Conservation (phyloP, 441 rosid species). For the Gossypium schwendimanii region DNA sequence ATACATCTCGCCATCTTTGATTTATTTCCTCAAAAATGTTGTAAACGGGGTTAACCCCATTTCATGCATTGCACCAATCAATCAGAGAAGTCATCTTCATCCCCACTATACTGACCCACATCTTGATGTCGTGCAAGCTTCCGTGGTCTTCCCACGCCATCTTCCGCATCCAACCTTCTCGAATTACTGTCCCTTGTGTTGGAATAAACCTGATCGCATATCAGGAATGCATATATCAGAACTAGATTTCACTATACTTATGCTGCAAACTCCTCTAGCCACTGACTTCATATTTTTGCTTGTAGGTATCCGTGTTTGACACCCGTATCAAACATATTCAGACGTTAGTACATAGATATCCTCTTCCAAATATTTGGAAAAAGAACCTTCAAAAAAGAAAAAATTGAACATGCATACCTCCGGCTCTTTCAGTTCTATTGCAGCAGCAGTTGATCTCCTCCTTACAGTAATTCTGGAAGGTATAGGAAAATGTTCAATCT, state of each 20-base stretch:
- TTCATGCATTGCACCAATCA: constrained; percentile 23
- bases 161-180: constrained; percentile 50
- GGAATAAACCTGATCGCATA: constrained; percentile 41
- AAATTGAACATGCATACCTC: background rate
- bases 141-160: constrained; percentile 40
- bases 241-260: background rate
- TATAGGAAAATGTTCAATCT: constrained; percentile 72
- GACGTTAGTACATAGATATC: background rate
- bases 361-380: background rate
- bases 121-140: constrained; percentile 31
- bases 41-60: background rate
- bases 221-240: background rate
- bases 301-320: background rate
- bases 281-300: background rate
- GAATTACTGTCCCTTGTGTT: constrained; percentile 37
- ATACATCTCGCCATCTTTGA: background rate
- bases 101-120: constrained; percentile 47
- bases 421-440: constrained; percentile 55
- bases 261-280: background rate
- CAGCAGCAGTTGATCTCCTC: constrained; percentile 47
- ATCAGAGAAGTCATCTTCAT: constrained; percentile 67
- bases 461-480: constrained; percentile 77
- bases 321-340: background rate
- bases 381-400: background rate
- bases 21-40: background rate